Conservation (phyloP, 2,329 filamentous ascomycete species). For the Nemania sp. region DNA sequence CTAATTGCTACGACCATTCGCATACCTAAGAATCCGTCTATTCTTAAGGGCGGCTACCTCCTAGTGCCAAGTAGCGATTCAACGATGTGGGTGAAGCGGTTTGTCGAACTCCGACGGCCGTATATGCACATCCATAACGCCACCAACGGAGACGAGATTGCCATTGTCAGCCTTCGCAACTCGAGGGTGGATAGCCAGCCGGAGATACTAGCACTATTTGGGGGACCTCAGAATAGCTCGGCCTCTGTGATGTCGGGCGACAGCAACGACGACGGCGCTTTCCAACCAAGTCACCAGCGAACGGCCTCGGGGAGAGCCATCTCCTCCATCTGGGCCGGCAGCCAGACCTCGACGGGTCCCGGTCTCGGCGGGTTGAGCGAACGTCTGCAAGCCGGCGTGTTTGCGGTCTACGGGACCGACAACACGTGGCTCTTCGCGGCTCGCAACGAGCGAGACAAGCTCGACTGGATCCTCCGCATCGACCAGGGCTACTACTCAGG, state of each 20-base stretch:
- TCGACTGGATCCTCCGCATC: constrained; percentile 95
- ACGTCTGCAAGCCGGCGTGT: constrained; percentile 72
- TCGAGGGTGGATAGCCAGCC: constrained; percentile 91
- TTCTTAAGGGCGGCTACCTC: constrained; percentile 87
- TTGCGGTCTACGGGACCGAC: constrained; percentile 90
- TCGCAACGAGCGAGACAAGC: constrained; percentile 86
- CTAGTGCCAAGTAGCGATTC: constrained; percentile 82
- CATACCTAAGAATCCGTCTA: constrained; percentile 77
- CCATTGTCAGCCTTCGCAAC: constrained; percentile 85
- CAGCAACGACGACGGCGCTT: constrained; percentile 44
- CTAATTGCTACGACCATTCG: constrained; percentile 78
- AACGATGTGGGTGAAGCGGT: constrained; percentile 86
- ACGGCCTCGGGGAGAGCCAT: constrained; percentile 58
- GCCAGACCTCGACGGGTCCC: constrained; percentile 46
- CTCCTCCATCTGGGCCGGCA: constrained; percentile 60
- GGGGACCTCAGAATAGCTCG: constrained; percentile 31
- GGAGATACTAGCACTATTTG: constrained; percentile 77
- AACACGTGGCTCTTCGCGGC: constrained; percentile 96
- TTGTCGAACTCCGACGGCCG: constrained; percentile 87
- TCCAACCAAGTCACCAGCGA: constrained; percentile 53
- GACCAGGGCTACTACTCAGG: constrained; percentile 73
- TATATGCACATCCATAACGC: constrained; percentile 90
- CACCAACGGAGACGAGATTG: constrained; percentile 86
- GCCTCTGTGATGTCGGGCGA: constrained; percentile 28
- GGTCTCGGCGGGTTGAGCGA: constrained; percentile 60